Base-by-base conservation (phyloP, 176 grass and related monocot genomes). In the Avena eriantha region DNA sequence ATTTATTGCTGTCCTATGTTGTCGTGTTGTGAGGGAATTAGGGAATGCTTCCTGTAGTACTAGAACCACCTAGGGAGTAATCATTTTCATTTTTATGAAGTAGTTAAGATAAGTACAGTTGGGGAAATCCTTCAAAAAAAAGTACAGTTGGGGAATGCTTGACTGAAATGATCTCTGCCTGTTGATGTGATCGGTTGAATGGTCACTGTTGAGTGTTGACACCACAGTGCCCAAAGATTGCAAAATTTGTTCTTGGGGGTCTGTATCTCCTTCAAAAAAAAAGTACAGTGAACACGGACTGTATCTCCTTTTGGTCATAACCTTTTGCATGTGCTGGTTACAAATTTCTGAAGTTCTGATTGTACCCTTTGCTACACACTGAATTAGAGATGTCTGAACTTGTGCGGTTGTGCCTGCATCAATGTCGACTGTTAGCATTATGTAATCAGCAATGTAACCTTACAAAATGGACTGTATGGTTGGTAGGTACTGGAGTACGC, bases 401-500 rank as follows among this genome's bases (percentile, higher is more conserved):
- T 81, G 18, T n/a, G n/a, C n/a, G n/a, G n/a, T n/a, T n/a, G n/a
- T 64, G 2, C 19, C 19, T 71, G 73, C 69, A 41, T 31, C 10
- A 7, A 16, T 75, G 22, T 0, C 86, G 26, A 26, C 12, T 76
- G 26, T 54, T 33, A 11, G 21, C 18, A 46, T 15, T 73, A 12
- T 46, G 21, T 77, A 63, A 15, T 10, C 22, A 36, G 2, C 31
- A 29, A 71, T 26, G 7, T 88, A 59, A 67, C 41, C 74, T 35
- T 34, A 10, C 48, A 10, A 23, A 66, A 18, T 10, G 53, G 8
- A 39, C 21, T 86, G 54, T 8, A 14, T 79, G 71, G 80, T 77
- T 81, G 0, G 22, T 51, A 95, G 93, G 89, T 98, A 57, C 57
- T 92, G 50, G 91, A 93, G 56, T 83, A 89, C 89, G 95, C 89